Conservation (phyloP, 805 yeast genomes). For the Cyberlindnera xishuangbannaensis region DNA sequence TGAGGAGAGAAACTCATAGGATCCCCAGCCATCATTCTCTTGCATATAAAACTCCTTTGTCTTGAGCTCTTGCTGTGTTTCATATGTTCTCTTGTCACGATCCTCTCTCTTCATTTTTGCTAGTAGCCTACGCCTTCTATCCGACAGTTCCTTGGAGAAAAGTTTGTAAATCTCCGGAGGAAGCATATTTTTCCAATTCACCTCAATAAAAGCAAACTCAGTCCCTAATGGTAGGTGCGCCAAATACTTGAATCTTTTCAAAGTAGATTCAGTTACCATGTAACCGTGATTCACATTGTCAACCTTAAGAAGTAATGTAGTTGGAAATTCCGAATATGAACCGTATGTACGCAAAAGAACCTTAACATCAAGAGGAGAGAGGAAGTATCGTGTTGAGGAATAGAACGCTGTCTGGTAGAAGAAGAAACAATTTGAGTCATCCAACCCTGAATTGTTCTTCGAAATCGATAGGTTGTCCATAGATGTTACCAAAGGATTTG, state of each 20-base stretch:
- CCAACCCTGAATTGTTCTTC: conserved; percentile 15
- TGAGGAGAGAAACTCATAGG: conserved; percentile 27
- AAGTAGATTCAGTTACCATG: conserved; percentile 49
- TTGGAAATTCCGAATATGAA: conserved; percentile 62
- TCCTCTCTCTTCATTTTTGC: conserved; percentile 56
- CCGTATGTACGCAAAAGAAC: conserved; percentile 60
- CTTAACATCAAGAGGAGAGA: conserved; percentile 76
- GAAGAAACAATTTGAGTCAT: conserved; percentile 47
- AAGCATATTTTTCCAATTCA: conserved; percentile 63
- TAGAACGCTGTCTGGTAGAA: conserved; percentile 77
- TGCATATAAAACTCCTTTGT: conserved; percentile 52
- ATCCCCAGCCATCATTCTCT: conserved; percentile 41
- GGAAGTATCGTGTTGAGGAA: conserved; percentile 56
- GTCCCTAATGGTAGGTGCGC: conserved; percentile 84
- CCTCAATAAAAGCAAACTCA: conserved; percentile 74
- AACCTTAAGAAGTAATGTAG: conserved; percentile 50
- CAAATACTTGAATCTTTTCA: conserved; percentile 65
- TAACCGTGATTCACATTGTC: conserved; percentile 68
- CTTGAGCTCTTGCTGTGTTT: conserved; percentile 51
- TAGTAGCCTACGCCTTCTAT: conserved; percentile 46
- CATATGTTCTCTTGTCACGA: conserved; percentile 47
- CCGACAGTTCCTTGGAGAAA: conserved; percentile 51
- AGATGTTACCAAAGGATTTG: conserved; percentile 13
- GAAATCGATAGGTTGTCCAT: conserved; percentile 13
- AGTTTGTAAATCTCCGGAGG: conserved; percentile 38